phyloP scores from a whole-genome alignment of 345 rosid species.

The Melastoma malabathricum region DNA sequence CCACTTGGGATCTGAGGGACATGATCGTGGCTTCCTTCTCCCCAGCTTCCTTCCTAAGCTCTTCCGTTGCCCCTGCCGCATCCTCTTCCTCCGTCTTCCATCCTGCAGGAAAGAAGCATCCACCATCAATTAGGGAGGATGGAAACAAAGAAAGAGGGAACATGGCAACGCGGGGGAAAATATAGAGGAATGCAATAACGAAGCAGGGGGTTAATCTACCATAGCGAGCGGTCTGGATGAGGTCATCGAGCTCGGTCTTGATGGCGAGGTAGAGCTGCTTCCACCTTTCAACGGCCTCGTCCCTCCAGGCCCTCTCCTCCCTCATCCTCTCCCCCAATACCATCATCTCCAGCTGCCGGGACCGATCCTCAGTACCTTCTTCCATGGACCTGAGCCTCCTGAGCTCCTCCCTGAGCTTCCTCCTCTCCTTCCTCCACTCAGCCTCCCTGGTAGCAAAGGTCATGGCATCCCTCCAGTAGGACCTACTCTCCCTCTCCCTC shows the following conservation, averaged over 20 bases:
- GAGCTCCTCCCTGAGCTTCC: constrained; percentile 47
- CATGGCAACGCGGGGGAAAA: too few species aligned
- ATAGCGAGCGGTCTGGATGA: constrained; percentile 49
- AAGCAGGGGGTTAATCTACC: constrained; percentile 3
- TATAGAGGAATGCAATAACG: background rate
- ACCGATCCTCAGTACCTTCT: constrained; percentile 9
- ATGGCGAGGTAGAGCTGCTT: constrained; percentile 72
- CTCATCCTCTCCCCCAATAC: constrained; percentile 38
- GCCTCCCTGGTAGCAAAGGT: constrained; percentile 36
- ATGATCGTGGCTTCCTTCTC: constrained; percentile 36
- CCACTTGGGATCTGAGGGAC: constrained; percentile 27
- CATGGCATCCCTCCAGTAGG: constrained; percentile 30
- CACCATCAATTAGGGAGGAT: background rate
- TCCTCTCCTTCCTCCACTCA: constrained; percentile 64
- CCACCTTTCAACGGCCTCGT: constrained; percentile 74
- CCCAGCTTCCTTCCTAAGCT: constrained; percentile 16
- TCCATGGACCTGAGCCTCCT: constrained; percentile 27
- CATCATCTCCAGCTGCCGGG: constrained; percentile 17
- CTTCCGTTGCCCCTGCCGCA: constrained; percentile 20
- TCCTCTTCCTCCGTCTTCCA: constrained; percentile 37
- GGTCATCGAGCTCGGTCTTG: constrained; percentile 74
- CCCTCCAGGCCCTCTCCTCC: constrained; percentile 53
- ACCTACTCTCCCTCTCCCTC: constrained; percentile 28
- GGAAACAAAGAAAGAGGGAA: background rate
- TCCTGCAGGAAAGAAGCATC: constrained; percentile 4